Conservation (phyloP, 352 stramenopile species). For the Globisporangium lucens region DNA sequence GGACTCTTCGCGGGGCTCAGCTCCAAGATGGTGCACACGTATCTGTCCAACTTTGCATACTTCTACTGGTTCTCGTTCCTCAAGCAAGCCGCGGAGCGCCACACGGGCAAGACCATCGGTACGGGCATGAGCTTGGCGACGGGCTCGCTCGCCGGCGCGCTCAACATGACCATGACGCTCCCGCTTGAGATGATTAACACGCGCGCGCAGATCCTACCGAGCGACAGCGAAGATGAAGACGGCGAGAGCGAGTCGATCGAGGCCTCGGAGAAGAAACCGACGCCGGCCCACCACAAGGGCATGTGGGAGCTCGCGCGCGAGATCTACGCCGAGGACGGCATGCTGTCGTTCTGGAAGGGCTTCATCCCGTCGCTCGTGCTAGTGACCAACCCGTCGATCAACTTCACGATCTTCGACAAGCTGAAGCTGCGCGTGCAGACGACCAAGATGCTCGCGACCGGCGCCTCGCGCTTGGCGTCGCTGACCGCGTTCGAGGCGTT, state of each 20-base stretch:
- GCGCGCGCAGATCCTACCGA: conserved; percentile 66
- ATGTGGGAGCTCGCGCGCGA: conserved; percentile 47
- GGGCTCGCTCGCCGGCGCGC: conserved; percentile 70
- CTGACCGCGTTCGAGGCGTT: conserved; percentile 79
- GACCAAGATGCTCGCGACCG: conserved; percentile 42
- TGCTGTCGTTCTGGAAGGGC: conserved; percentile 86
- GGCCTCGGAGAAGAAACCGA: conserved; percentile 4
- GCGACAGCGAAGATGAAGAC: conserved; percentile 39
- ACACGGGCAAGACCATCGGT: conserved; percentile 39
- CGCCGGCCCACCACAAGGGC: conserved; percentile 24
- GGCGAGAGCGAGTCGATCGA: conserved; percentile 22
- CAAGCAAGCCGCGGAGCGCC: conserved; percentile 58
- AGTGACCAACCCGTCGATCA: conserved; percentile 87
- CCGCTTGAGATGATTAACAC: conserved; percentile 88
- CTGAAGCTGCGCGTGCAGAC: conserved; percentile 70
- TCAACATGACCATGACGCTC: conserved; percentile 88
- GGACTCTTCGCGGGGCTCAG: conserved; percentile 67
- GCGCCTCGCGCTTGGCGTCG: conserved; percentile 36
- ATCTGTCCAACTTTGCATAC: conserved; percentile 79
- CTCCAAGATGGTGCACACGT: conserved; percentile 76
- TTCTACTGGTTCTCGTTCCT: conserved; percentile 88
- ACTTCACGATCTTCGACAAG: conserved; percentile 87
- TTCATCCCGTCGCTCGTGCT: conserved; percentile 86
- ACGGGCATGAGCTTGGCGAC: conserved; percentile 74
- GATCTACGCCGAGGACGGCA: conserved; percentile 69